Conservation (phyloP, 495 filamentous ascomycete species). For the Podospora comata region DNA sequence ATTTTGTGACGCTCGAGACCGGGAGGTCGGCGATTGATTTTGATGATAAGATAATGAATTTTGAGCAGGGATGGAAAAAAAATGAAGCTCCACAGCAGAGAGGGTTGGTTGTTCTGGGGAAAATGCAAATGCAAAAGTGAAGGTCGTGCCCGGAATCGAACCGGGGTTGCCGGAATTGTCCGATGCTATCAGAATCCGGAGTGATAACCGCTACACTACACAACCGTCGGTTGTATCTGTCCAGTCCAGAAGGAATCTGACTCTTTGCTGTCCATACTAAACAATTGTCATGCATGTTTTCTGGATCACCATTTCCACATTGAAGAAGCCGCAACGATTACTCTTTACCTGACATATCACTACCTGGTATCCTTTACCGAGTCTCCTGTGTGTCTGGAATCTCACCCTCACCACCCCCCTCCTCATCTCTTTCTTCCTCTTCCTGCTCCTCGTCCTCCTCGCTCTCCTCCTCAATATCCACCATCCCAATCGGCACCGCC, state of each 20-base stretch:
- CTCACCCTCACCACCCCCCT: neutral
- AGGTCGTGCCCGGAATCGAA: constrained; percentile 28
- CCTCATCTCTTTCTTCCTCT: neutral
- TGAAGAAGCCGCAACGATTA: too few relatives aligned
- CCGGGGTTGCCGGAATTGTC: constrained; percentile 16
- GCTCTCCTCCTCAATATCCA: neutral
- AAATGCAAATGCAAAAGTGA: neutral
- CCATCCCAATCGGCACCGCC: neutral
- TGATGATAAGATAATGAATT: neutral
- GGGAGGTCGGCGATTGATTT: neutral
- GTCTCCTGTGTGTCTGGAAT: neutral
- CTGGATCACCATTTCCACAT: too few relatives aligned
- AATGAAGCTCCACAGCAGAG: neutral
- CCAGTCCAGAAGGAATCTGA: neutral
- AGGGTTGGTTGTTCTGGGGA: neutral
- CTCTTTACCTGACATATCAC: too few relatives aligned
- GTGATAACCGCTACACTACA: constrained; percentile 16
- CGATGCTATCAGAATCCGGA: neutral
- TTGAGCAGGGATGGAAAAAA: neutral
- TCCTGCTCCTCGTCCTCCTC: neutral
- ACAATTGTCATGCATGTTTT: neutral
- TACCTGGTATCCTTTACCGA: neutral
- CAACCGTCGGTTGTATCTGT: constrained; percentile 11
- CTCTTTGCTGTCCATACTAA: neutral
- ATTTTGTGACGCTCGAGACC: neutral